Percentiles rank a stretch among this genome's conserved stretches.
phyloP scores from a whole-genome alignment of 2,329 filamentous ascomycete genomes.

The Parastagonospora nodorum region DNA sequence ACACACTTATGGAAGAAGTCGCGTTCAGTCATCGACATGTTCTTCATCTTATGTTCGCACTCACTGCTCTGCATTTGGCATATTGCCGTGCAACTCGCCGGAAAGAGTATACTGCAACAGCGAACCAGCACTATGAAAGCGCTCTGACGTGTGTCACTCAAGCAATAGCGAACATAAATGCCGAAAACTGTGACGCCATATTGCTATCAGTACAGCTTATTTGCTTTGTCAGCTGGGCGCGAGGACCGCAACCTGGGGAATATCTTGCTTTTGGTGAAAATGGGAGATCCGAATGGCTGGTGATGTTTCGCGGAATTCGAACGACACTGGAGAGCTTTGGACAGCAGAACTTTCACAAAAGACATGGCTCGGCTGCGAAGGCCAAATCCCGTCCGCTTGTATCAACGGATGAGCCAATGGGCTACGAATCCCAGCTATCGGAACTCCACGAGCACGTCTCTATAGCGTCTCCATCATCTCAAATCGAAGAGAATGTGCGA shows the following conservation, averaged over 20 bases:
- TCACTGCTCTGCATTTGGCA: slow-evolving; percentile 33
- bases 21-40: slow-evolving; percentile 23
- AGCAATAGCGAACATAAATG: slow-evolving; percentile 22
- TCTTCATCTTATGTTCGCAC: slow-evolving; percentile 29
- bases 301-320: slow-evolving; percentile 36
- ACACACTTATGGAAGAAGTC: slow-evolving; percentile 22
- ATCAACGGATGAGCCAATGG: slow-evolving; percentile 7
- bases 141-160: slow-evolving; percentile 26
- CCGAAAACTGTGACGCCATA: slow-evolving; percentile 30
- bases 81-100: slow-evolving; percentile 21
- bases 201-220: slow-evolving; percentile 30
- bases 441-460: slow-evolving; percentile 20
- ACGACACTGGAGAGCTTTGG: slow-evolving; percentile 22
- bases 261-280: slow-evolving; percentile 35
- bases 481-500: slow-evolving; percentile 6
- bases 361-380: slow-evolving; percentile 6
- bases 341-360: slow-evolving; percentile 8
- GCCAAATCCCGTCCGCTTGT: slow-evolving; percentile 18
- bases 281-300: slow-evolving; percentile 34
- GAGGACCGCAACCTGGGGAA: slow-evolving; percentile 32
- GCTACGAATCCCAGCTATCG: slow-evolving; percentile 23
- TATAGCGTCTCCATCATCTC: slow-evolving; percentile 2
- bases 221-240: slow-evolving; percentile 30
- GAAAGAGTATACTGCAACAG: slow-evolving; percentile 20
- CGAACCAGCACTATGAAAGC: slow-evolving; percentile 28